A percentile compares a stretch with the other conserved stretches of the same genome.
Evolutionary conservation across 1,139 yeast genomes (phyloP).

Genomic region (Scheffersomyces insectosa): DNA sequence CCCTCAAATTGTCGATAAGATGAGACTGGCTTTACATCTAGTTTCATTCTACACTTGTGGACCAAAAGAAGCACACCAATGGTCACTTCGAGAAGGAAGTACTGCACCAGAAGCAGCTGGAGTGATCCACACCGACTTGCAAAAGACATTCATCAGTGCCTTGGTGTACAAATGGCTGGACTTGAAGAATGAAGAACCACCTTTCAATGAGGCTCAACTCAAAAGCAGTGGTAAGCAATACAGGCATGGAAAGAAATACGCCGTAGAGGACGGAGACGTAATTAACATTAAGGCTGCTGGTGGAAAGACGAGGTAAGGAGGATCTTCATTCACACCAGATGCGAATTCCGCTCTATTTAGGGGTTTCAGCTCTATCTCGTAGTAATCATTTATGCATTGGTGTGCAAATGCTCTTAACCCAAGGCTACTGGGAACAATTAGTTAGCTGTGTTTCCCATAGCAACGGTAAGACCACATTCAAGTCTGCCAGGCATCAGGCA

Average conservation of each 20-base stretch:
- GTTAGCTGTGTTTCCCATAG: too few species aligned
- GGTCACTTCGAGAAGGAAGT: constrained; percentile 82
- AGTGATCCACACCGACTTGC: constrained; percentile 85
- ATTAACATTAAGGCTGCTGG: constrained; percentile 58
- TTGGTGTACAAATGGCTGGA: constrained; percentile 87
- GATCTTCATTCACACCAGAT: too few species aligned
- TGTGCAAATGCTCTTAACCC: too few species aligned
- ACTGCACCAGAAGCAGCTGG: constrained; percentile 94
- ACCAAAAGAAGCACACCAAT: constrained; percentile 84
- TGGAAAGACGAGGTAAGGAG: constrained; percentile 27
- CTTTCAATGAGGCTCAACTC: constrained; percentile 44
- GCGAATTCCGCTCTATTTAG: too few species aligned
- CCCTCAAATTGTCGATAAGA: constrained; percentile 51
- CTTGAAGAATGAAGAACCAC: constrained; percentile 36
- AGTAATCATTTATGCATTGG: too few species aligned
- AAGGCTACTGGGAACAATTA: too few species aligned
- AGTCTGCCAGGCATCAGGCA: too few species aligned
- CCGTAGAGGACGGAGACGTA: constrained; percentile 78
- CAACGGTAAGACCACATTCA: too few species aligned
- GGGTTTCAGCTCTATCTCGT: too few species aligned
- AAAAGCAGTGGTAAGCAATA: constrained; percentile 52
- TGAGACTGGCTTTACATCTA: constrained; percentile 68
- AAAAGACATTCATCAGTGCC: constrained; percentile 80
- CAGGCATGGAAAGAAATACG: constrained; percentile 70
- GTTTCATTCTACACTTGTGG: constrained; percentile 94